Percentiles rank a stretch among this genome's conserved stretches.
phyloP scores from a whole-genome alignment of 2,329 filamentous ascomycete genomes.

The Malbranchea zuffiana region DNA sequence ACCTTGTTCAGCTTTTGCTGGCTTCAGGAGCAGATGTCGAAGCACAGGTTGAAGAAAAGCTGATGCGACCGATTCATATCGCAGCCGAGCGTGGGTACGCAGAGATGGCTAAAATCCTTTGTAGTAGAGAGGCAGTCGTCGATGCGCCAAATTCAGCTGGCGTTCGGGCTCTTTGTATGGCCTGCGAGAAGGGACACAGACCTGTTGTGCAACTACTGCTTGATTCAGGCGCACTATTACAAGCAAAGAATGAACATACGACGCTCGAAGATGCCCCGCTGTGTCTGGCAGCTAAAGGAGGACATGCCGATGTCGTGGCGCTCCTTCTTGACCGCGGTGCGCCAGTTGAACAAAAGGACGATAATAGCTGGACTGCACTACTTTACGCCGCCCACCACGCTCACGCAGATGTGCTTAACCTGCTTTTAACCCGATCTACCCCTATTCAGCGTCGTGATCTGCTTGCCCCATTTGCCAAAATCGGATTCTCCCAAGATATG shows the following conservation, averaged over 20 bases:
- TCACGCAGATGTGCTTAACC: constrained; percentile 25
- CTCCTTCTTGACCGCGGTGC: constrained; percentile 20
- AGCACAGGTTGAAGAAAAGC: constrained; percentile 20
- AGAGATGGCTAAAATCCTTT: constrained; percentile 25
- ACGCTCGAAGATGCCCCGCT: constrained; percentile 25
- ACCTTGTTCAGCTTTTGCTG: constrained; percentile 26
- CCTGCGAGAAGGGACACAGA: constrained; percentile 25
- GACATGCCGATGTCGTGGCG: constrained; percentile 4
- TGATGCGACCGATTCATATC: constrained; percentile 27
- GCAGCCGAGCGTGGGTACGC: constrained; percentile 22
- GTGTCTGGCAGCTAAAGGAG: not conserved
- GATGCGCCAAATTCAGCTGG: constrained; percentile 23
- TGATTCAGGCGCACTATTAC: constrained; percentile 24
- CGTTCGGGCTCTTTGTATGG: constrained; percentile 29
- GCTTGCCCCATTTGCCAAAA: constrained; percentile 1
- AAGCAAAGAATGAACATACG: constrained; percentile 18
- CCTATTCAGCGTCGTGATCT: constrained; percentile 13
- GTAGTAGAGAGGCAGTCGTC: constrained; percentile 21
- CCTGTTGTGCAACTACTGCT: constrained; percentile 27
- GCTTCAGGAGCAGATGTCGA: constrained; percentile 26
- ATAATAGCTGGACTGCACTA: constrained; percentile 28
- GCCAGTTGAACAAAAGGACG: constrained; percentile 26
- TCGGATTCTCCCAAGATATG: constrained; percentile 1
- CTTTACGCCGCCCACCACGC: constrained; percentile 31
- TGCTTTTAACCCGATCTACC: constrained; percentile 22